These are phyloP conservation scores for Trametes coccinea DNA, from an alignment of 768 basidiomycete species.

Conservation along the genomic window DNA sequence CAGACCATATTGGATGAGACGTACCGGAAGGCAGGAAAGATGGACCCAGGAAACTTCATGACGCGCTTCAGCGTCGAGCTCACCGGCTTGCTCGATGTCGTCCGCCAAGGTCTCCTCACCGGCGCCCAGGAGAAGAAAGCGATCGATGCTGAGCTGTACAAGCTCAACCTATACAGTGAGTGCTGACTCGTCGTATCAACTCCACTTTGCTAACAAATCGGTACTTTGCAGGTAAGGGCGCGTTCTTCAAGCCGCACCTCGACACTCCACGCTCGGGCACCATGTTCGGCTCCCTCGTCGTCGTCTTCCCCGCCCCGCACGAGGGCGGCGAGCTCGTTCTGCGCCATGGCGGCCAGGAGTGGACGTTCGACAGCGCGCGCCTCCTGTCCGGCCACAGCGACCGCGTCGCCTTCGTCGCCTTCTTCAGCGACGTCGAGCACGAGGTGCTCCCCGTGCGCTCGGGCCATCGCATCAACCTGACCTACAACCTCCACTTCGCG, in stretches of 20 bases:
- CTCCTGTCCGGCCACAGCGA: constrained; percentile 26
- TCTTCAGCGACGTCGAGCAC: constrained; percentile 48
- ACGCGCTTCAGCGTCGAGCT: constrained; percentile 10
- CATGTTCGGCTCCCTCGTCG: constrained; percentile 54
- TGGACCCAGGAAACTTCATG: constrained; percentile 23
- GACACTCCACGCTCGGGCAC: constrained; percentile 45
- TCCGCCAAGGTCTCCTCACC: constrained; percentile 16
- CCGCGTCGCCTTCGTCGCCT: constrained; percentile 41
- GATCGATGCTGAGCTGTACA: constrained; percentile 27
- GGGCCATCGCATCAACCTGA: constrained; percentile 46
- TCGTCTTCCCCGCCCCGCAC: constrained; percentile 49
- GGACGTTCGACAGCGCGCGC: constrained; percentile 39
- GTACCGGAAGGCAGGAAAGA: constrained; percentile 22
- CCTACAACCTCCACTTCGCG: constrained; percentile 42
- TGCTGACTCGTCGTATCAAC: background rate
- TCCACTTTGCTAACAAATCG: no score
- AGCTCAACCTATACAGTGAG: constrained; percentile 32
- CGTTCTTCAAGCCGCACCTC: constrained; percentile 51
- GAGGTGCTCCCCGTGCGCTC: constrained; percentile 43
- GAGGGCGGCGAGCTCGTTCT: constrained; percentile 48
- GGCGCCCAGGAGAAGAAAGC: constrained; percentile 17
- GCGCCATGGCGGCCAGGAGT: constrained; percentile 28
- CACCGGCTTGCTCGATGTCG: constrained; percentile 21
- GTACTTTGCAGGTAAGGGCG: constrained; percentile 38
- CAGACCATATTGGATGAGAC: background rate